Percentiles rank a stretch among this genome's conserved stretches.
phyloP scores from a whole-genome alignment of 352 stramenopile genomes.

The Discostella stelligera region DNA sequence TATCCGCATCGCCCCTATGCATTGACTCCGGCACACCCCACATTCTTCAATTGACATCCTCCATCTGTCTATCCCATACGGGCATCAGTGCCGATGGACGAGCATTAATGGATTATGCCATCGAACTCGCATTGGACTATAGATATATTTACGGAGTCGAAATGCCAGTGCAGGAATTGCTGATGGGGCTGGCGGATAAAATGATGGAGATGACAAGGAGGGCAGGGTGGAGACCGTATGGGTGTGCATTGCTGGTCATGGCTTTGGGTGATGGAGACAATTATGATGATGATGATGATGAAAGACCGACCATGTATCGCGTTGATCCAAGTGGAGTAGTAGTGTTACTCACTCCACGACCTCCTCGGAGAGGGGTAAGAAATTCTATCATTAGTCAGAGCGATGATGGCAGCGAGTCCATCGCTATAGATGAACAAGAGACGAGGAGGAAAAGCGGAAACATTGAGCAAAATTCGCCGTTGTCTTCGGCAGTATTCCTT shows the following conservation, averaged over 20 bases:
- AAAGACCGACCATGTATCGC: slow-evolving; percentile 45
- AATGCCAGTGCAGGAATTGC: slow-evolving; percentile 61
- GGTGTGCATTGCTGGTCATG: slow-evolving; percentile 64
- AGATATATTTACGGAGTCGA: slow-evolving; percentile 72
- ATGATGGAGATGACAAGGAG: slow-evolving; percentile 82
- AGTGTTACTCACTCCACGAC: slow-evolving; percentile 24
- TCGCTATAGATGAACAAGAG: not conserved
- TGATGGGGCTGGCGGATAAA: slow-evolving; percentile 65
- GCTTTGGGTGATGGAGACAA: slow-evolving; percentile 34
- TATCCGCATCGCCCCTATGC: slow-evolving; percentile 52
- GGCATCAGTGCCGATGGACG: slow-evolving; percentile 74
- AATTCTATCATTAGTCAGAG: no score
- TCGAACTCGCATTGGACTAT: slow-evolving; percentile 70
- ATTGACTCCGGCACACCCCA: slow-evolving; percentile 74
- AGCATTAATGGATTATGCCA: slow-evolving; percentile 57
- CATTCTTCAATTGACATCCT: slow-evolving; percentile 50
- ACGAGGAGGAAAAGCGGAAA: no score
- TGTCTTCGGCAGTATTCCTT: slow-evolving; percentile 27
- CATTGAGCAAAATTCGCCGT: no score
- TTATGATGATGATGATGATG: not conserved
- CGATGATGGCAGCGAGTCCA: slow-evolving; percentile 3
- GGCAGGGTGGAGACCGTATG: slow-evolving; percentile 65
- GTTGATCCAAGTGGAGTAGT: slow-evolving; percentile 63
- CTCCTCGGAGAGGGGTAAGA: not conserved
- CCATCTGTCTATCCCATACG: slow-evolving; percentile 66